phyloP scores from a whole-genome alignment of 768 basidiomycete genomes.

The Naganishia antarctica region DNA sequence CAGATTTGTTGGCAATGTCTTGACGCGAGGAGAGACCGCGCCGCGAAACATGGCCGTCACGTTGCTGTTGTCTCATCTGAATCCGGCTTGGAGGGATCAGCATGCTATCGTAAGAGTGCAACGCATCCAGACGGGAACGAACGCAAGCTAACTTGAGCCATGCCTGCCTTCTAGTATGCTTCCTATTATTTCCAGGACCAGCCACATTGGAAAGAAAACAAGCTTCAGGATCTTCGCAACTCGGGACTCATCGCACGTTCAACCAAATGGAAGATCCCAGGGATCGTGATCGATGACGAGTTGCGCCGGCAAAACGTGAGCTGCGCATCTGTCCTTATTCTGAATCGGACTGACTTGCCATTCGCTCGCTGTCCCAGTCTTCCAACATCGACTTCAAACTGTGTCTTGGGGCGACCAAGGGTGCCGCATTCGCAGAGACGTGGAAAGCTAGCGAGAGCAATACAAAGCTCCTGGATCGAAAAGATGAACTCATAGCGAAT shows the following conservation, averaged over 20 bases:
- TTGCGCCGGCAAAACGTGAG: conserved; percentile 91
- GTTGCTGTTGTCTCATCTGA: conserved; percentile 71
- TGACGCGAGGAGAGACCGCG: conserved; percentile 89
- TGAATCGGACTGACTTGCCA: not conserved
- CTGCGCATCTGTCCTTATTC: not conserved
- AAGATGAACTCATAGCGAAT: conserved; percentile 96
- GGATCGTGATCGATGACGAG: conserved; percentile 83
- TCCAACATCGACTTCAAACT: conserved; percentile 95
- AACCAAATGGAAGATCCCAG: conserved; percentile 72
- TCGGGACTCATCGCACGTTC: conserved; percentile 9
- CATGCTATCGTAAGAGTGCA: conserved; percentile 58
- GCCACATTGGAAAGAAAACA: conserved; percentile 62
- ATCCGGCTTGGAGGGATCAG: conserved; percentile 70
- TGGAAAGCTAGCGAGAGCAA: conserved; percentile 60
- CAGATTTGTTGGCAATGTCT: conserved; percentile 89
- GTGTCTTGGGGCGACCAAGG: conserved; percentile 82
- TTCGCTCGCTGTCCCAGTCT: conserved; percentile 57
- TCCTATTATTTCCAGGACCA: conserved; percentile 52
- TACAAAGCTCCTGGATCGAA: conserved; percentile 74
- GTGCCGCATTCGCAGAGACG: conserved; percentile 71
- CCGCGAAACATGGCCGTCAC: conserved; percentile 88
- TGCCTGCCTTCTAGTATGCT: not conserved
- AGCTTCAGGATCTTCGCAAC: conserved; percentile 12
- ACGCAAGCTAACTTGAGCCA: not conserved
- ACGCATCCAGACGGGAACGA: not conserved